phyloP scores from a whole-genome alignment of 805 yeast species.

The Brettanomyces nanus region DNA sequence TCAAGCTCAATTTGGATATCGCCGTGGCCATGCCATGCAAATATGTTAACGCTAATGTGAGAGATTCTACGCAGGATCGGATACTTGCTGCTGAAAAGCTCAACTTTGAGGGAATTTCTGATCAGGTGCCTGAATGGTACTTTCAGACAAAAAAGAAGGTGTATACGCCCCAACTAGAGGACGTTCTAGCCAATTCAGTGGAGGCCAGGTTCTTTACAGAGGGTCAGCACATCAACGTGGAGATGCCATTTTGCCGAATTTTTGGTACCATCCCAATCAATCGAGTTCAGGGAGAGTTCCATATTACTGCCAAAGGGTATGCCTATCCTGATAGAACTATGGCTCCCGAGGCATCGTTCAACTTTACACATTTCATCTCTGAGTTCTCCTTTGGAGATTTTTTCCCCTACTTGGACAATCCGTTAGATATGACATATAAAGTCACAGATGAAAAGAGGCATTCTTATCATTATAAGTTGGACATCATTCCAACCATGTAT shows the following conservation, averaged over 20 bases:
- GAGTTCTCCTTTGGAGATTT: slow-evolving; percentile 90
- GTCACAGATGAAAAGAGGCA: slow-evolving; percentile 40
- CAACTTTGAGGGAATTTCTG: slow-evolving; percentile 56
- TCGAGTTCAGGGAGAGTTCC: slow-evolving; percentile 78
- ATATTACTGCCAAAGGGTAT: slow-evolving; percentile 69
- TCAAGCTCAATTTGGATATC: slow-evolving; percentile 71
- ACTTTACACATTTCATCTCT: slow-evolving; percentile 76
- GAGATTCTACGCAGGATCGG: slow-evolving; percentile 71
- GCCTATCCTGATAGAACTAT: slow-evolving; percentile 42
- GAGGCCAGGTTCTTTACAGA: slow-evolving; percentile 50
- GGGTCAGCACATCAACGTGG: slow-evolving; percentile 38
- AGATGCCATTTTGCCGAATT: slow-evolving; percentile 77
- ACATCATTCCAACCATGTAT: slow-evolving; percentile 79
- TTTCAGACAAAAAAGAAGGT: slow-evolving; percentile 38
- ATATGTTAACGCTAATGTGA: slow-evolving; percentile 61
- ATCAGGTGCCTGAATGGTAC: slow-evolving; percentile 42
- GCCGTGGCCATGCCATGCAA: slow-evolving; percentile 81
- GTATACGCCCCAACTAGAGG: slow-evolving; percentile 56
- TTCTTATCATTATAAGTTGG: slow-evolving; percentile 56
- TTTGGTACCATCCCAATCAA: slow-evolving; percentile 79
- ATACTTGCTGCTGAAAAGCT: slow-evolving; percentile 71
- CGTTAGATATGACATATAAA: slow-evolving; percentile 73
- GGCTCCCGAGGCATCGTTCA: slow-evolving; percentile 43
- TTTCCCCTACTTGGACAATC: slow-evolving; percentile 78
- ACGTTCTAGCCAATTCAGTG: slow-evolving; percentile 55